Percentiles rank a stretch among this genome's conserved stretches.
These are phyloP conservation scores for Russula brevipes DNA, from an alignment of 768 basidiomycete genomes.

Conservation along the genomic window DNA sequence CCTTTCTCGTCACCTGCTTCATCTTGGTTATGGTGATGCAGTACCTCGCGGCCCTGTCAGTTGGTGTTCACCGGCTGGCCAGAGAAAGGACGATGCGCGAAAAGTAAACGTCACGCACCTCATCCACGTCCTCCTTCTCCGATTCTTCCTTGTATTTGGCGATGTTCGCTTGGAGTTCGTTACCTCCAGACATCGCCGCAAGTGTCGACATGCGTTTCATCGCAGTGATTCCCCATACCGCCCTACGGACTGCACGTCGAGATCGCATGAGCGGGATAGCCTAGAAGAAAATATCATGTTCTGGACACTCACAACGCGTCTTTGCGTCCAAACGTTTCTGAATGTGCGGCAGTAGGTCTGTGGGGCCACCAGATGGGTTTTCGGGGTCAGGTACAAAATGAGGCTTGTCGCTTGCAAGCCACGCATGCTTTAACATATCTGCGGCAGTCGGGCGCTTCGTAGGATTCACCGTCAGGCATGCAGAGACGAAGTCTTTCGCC, in stretches of 20 bases:
- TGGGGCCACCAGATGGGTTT: constrained; percentile 52
- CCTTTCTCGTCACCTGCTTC: background rate
- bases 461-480: constrained; percentile 85
- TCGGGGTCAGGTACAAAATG: constrained; percentile 66
- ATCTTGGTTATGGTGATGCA: constrained; percentile 22
- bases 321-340: constrained; percentile 87
- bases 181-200: constrained; percentile 29
- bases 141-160: constrained; percentile 76
- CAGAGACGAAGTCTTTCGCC: constrained; percentile 75
- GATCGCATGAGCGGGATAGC: constrained; percentile 14
- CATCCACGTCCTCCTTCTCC: constrained; percentile 43
- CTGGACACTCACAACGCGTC: constrained; percentile 24
- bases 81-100: background rate
- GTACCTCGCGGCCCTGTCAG: constrained; percentile 12
- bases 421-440: constrained; percentile 68
- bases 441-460: constrained; percentile 70
- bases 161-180: constrained; percentile 53
- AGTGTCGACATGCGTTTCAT: constrained; percentile 72
- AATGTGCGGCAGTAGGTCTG: constrained; percentile 82
- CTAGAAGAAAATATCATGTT: background rate
- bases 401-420: constrained; percentile 66
- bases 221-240: constrained; percentile 81
- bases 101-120: constrained; percentile 20
- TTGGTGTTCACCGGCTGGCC: background rate
- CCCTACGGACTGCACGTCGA: constrained; percentile 66